Evolutionary conservation across 2,329 filamentous ascomycete species (phyloP), one percentile per base, ranked within the genome.

Genomic region (Cercospora zeina): DNA sequence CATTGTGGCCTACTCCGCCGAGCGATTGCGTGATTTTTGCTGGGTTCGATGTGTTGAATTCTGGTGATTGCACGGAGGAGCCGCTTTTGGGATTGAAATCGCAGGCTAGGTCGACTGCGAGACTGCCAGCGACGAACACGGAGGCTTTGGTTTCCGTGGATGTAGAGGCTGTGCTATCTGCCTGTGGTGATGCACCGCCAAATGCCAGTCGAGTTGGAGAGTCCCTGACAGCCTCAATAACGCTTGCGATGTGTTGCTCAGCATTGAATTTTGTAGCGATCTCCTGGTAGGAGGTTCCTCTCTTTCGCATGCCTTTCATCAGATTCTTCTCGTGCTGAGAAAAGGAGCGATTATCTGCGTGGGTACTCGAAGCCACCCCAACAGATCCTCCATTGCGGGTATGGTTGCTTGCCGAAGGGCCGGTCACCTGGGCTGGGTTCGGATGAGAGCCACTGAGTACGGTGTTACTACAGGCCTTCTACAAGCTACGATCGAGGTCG

Each of bases 1-100:
- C 91, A 71, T 97, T 97, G 71, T 92, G 88, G 6, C 91, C 95
- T 7, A 97, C 95, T 6, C 95, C 95, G 11, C 95, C 95, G 7
- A 97, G 84, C 0, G 89, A 90, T 72, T 96, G 91, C 36, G 80
- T 86, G 67, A 97, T 96, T 13, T 81, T 79, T 7, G 92, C 87
- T 54, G 90, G 90, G 71, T 97, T 97, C 0, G 93, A 97, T 0
- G 92, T 96, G 63, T 93, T 85, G 37, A 87, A 79, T 55, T 82
- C 78, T 5, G 87, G 80, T 27, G 72, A 57, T 73, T 68, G 63
- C 74, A 80, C 63, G 69, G 73, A 70, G n/a, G 77, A 74, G 27
- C 73, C 73, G 8, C 75, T 65, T 45, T 57, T 33, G 37, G 62
- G 65, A 16, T 49, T 58, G 39, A 69, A 65, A 37, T 70, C 68